Evolutionary conservation across 2,329 filamentous ascomycete species (phyloP).

Genomic region (Sphaerulina vaccinii): DNA sequence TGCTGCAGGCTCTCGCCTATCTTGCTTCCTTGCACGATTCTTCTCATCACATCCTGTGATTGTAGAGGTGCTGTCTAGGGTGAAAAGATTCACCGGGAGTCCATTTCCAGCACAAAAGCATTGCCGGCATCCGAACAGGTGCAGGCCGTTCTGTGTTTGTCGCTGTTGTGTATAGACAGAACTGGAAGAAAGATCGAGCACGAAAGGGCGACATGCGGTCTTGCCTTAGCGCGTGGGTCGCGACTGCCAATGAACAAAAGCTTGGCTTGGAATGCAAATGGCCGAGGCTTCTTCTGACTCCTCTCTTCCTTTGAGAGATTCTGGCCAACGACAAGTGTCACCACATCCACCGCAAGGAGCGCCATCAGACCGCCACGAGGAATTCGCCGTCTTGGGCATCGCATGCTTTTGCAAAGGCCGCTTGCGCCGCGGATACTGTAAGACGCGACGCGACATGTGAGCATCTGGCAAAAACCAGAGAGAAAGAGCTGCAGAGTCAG

Average conservation of each 20-base stretch:
- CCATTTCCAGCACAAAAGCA: too few relatives aligned
- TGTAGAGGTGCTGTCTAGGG: neutral
- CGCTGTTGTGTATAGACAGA: too few relatives aligned
- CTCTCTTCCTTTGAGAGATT: neutral
- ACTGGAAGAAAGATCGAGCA: too few relatives aligned
- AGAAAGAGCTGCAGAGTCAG: too few relatives aligned
- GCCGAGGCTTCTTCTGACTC: neutral
- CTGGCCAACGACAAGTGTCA: neutral
- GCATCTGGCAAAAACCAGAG: neutral
- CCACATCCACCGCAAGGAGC: neutral
- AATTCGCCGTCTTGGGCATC: slow-evolving; percentile 1
- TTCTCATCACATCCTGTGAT: neutral
- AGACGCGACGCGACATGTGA: neutral
- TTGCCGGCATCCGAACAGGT: too few relatives aligned
- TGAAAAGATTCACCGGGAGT: too few relatives aligned
- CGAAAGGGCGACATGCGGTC: too few relatives aligned
- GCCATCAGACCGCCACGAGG: neutral
- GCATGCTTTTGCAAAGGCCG: neutral
- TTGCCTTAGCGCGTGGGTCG: too few relatives aligned
- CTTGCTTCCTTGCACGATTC: neutral
- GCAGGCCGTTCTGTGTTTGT: too few relatives aligned
- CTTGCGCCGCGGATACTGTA: neutral
- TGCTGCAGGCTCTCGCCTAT: too few relatives aligned
- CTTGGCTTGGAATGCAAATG: neutral
- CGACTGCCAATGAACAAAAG: too few relatives aligned